These are phyloP conservation scores for Mesembryanthemum crystallinum DNA, from an alignment of 148 eudicot genomes.

Conservation along the genomic window DNA sequence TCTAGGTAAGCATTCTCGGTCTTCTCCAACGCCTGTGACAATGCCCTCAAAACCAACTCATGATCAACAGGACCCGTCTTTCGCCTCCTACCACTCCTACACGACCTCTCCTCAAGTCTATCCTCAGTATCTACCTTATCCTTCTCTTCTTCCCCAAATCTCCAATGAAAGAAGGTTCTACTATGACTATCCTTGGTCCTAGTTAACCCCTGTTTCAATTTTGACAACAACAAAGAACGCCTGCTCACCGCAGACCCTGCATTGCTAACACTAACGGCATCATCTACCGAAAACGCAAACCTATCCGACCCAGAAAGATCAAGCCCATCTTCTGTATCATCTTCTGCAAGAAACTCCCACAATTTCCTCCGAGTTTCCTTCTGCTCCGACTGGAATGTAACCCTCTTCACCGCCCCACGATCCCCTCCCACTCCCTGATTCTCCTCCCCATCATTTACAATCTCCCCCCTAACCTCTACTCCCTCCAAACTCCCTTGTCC, in stretches of 20 bases:
- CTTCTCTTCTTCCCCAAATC: conserved; percentile 63
- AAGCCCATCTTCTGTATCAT: conserved; percentile 82
- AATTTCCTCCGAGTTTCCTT: conserved; percentile 65
- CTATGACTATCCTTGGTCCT: conserved; percentile 50
- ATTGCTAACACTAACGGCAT: conserved; percentile 76
- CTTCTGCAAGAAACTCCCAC: conserved; percentile 91
- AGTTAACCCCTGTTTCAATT: conserved; percentile 72
- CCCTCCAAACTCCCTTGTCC: conserved; percentile 26
- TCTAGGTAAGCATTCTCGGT: conserved; percentile 83
- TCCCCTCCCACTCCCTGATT: conserved; percentile 18
- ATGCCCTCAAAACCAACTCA: conserved; percentile 71
- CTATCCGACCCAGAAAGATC: conserved; percentile 97
- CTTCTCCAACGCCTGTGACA: conserved; percentile 71
- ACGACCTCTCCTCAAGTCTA: conserved; percentile 41
- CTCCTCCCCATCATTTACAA: conserved; percentile 19
- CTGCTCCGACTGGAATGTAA: conserved; percentile 55
- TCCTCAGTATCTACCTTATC: conserved; percentile 38
- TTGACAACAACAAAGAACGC: conserved; percentile 73
- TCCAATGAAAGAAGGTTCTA: conserved; percentile 69
- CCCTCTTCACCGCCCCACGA: conserved; percentile 49
- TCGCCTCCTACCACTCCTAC: conserved; percentile 48
- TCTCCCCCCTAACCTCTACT: conserved; percentile 14
- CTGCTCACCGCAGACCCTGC: conserved; percentile 57
- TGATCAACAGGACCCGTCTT: conserved; percentile 81
- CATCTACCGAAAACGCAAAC: conserved; percentile 93